Conservation (phyloP, 495 filamentous ascomycete species). For the Astrothelium macrocarpum region DNA sequence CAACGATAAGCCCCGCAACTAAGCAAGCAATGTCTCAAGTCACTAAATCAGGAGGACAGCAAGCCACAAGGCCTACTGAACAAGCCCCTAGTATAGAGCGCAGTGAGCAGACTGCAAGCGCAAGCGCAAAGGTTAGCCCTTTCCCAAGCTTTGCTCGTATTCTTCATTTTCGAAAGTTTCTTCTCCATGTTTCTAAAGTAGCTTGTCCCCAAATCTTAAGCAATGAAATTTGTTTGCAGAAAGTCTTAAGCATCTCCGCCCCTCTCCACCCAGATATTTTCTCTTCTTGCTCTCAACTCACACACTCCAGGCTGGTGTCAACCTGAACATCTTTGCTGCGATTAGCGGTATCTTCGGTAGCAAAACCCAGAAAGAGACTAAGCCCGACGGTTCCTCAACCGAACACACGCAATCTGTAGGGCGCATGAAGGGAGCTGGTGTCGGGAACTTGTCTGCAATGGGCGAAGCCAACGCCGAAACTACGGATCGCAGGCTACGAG, state of each 20-base stretch:
- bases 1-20: neutral
- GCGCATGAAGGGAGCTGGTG: neutral
- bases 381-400: constrained; percentile 22
- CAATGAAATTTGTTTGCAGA: neutral
- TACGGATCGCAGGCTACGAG: constrained; percentile 4
- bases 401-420: constrained; percentile 11
- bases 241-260: neutral
- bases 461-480: constrained; percentile 8
- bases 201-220: too few relatives aligned
- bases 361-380: constrained; percentile 27
- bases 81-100: neutral
- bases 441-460: neutral
- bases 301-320: constrained; percentile 27
- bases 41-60: constrained; percentile 7
- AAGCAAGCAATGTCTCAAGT: neutral
- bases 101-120: constrained; percentile 12
- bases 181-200: too few relatives aligned
- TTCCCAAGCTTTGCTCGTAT: neutral
- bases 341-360: constrained; percentile 24
- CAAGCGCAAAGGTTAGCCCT: constrained; percentile 11
- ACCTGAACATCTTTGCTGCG: constrained; percentile 31
- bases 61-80: neutral
- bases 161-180: too few relatives aligned
- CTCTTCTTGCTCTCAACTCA: neutral
- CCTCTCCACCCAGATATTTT: neutral